Base-by-base conservation (phyloP, 129 eudicot genomes). In the Erigeron canadensis region DNA sequence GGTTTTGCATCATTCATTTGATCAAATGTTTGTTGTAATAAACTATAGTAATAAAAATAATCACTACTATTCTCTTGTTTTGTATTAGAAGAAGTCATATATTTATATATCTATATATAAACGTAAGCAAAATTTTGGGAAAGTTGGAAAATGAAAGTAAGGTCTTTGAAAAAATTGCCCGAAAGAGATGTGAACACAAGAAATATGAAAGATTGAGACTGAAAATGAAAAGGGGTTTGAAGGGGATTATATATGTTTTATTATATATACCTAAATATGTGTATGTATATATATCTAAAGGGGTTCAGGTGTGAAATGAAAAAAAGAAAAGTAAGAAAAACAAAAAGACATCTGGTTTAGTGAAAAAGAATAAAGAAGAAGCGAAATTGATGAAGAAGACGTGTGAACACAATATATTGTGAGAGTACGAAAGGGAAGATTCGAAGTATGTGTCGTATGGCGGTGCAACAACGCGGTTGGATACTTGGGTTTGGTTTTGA, bases 381-480 rank as follows among this genome's bases (percentile, higher is more conserved):
- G 67, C 44, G 47, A 63, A 47, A 43, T 55, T 38, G 81, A 43
- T 76, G 65, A 56, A 17, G 23, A 22, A 47, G 77, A 73, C 15
- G 90, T 84, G 89, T 81, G 89, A 84, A 82, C 84, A 53, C 81
- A 50, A 66, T 50, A 63, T 80, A n/a, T n/a, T n/a, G n/a, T 41
- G 67, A 79, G 58, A 3, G 69, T 66, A 69, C 16, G 75, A 51
- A 69, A 70, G 70, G 75, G 88, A 88, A 88, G 90, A 72, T 88
- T 88, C 85, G 78, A 66, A 81, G 83, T 40, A 58, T 51, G 72
- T 57, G 73, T 65, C 69, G 51, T 48, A 69, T 75, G 84, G 75
- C 78, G 76, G 73, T 73, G 82, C 46, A 10, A 72, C 57, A 55
- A 82, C 87, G 90, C 87, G 90, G 83, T 86, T 86, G 85, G 87